Evolutionary conservation across 176 grass and related monocot species (phyloP).

Genomic region (Chloris gayana): DNA sequence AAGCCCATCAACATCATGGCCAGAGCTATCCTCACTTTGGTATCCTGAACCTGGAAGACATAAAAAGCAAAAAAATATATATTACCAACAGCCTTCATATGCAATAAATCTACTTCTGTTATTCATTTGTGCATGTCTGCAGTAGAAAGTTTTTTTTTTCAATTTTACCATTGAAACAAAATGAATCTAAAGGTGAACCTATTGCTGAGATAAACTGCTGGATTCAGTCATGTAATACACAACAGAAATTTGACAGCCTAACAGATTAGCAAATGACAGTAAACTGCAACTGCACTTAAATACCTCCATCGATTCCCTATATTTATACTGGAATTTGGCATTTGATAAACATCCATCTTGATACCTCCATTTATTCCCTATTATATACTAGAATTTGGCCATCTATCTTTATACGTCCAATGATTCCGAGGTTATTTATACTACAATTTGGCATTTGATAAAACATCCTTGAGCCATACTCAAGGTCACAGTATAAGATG

Average conservation of each 20-base stretch:
- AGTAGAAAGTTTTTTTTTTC: background rate
- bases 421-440: background rate
- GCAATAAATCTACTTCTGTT: background rate
- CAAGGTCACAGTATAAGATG: background rate
- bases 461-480: background rate
- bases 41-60: slow-evolving; percentile 73
- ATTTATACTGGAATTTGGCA: background rate
- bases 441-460: background rate
- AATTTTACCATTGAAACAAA: background rate
- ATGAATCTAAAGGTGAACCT: background rate
- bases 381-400: background rate
- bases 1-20: slow-evolving; percentile 61
- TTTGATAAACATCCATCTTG: too few species aligned
- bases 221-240: background rate
- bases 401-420: too few species aligned
- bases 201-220: background rate
- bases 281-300: background rate
- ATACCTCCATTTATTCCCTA: background rate
- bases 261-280: background rate
- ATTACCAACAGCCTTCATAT: background rate
- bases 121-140: background rate
- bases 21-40: slow-evolving; percentile 83
- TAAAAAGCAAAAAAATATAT: background rate
- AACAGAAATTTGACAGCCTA: background rate
- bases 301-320: background rate